Evolutionary conservation across 2,329 filamentous ascomycete genomes (phyloP).

Genomic region (Aspergillus eucalypticola): DNA sequence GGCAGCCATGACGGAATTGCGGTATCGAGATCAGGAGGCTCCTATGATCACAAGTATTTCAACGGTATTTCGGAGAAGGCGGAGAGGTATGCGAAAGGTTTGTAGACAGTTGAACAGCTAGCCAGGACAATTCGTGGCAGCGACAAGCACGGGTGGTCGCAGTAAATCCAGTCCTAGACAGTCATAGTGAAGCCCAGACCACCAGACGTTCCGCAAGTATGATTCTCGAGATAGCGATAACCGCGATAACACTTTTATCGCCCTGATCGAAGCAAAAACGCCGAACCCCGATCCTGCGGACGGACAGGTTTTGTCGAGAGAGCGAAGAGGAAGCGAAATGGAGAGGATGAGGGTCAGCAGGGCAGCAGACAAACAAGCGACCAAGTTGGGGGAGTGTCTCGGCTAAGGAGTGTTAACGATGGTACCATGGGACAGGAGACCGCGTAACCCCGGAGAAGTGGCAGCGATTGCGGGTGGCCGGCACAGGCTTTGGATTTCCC

Average conservation of each 20-base stretch:
- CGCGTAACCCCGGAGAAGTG: constrained; percentile 19
- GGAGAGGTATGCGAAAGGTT: not conserved
- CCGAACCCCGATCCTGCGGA: constrained; percentile 15
- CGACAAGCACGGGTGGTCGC: constrained; percentile 18
- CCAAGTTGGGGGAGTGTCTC: constrained; percentile 8
- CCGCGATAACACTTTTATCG: not conserved
- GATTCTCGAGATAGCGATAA: not conserved
- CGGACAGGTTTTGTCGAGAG: not conserved
- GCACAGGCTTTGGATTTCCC: not conserved
- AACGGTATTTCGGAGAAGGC: not conserved
- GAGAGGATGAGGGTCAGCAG: constrained; percentile 14
- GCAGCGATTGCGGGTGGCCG: constrained; percentile 11
- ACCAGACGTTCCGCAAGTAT: constrained; percentile 8
- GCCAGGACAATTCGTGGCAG: constrained; percentile 5
- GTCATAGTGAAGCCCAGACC: constrained; percentile 18
- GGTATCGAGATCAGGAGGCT: not conserved
- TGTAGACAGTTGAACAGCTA: not conserved
- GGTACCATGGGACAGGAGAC: constrained; percentile 26
- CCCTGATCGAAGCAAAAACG: constrained; percentile 4
- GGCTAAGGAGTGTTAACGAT: constrained; percentile 19
- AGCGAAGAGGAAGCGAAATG: constrained; percentile 1
- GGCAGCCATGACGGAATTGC: constrained; percentile 32
- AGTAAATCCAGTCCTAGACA: constrained; percentile 14
- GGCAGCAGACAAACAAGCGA: constrained; percentile 7
- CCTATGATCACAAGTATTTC: not conserved